phyloP scores from a whole-genome alignment of 1,139 yeast species.

The Yamadazyma membranifaciens region DNA sequence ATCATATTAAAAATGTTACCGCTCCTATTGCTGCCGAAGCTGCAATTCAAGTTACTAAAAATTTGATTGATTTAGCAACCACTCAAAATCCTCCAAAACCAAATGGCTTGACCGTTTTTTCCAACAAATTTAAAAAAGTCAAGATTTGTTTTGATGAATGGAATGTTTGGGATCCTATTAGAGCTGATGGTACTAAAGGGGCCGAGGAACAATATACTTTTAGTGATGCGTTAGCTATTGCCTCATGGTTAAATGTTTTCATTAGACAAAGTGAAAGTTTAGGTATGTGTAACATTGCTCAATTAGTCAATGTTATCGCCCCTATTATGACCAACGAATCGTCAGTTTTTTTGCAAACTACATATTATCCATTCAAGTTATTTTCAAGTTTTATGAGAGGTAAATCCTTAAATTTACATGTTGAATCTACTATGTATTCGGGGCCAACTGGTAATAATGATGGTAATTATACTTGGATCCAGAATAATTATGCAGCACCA shows the following conservation, averaged over 20 bases:
- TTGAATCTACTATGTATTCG: slow-evolving; percentile 21
- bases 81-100: slow-evolving; percentile 15
- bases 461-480: slow-evolving; percentile 20
- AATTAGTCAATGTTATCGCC: slow-evolving; percentile 31
- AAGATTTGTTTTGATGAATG: slow-evolving; percentile 34
- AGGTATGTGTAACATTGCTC: slow-evolving; percentile 34
- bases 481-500: slow-evolving; percentile 22
- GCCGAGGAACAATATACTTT: slow-evolving; percentile 30
- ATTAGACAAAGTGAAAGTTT: slow-evolving; percentile 25
- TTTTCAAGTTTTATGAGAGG: slow-evolving; percentile 31
- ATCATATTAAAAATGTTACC: slow-evolving; percentile 25
- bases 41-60: slow-evolving; percentile 25
- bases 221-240: slow-evolving; percentile 30
- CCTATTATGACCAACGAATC: slow-evolving; percentile 28
- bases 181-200: slow-evolving; percentile 27
- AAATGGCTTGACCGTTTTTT: slow-evolving; percentile 11
- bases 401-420: slow-evolving; percentile 24
- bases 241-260: slow-evolving; percentile 31
- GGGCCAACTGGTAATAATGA: slow-evolving; percentile 23
- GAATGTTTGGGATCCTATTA: slow-evolving; percentile 35
- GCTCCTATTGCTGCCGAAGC: slow-evolving; percentile 30
- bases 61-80: slow-evolving; percentile 26
- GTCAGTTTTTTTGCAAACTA: slow-evolving; percentile 25
- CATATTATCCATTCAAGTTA: slow-evolving; percentile 24
- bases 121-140: slow-evolving; percentile 14